These are phyloP conservation scores for Suillus subalutaceus DNA, from an alignment of 768 basidiomycete species.

Conservation along the genomic window DNA sequence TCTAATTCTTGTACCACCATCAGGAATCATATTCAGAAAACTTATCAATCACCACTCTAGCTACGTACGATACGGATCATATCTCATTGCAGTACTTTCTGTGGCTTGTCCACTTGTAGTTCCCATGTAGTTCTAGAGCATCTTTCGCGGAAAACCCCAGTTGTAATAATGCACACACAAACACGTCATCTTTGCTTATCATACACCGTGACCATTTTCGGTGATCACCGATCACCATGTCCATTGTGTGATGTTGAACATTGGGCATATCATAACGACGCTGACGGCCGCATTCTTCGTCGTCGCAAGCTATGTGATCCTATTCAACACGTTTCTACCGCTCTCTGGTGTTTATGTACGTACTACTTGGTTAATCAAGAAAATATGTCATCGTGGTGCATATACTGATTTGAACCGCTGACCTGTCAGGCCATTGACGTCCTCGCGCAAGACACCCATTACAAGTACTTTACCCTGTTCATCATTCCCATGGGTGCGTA, in stretches of 20 bases:
- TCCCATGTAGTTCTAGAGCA: conserved; percentile 28
- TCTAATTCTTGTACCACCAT: conserved; percentile 17
- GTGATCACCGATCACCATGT: conserved; percentile 17
- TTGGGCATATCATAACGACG: conserved; percentile 51
- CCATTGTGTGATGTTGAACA: conserved; percentile 33
- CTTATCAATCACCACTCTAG: conserved; percentile 16
- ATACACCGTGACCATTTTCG: conserved; percentile 10
- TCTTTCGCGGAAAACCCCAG: conserved; percentile 16
- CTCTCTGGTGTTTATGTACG: conserved; percentile 53
- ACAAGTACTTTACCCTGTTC: conserved; percentile 85
- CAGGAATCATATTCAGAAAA: conserved; percentile 17
- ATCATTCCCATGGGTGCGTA: conserved; percentile 82
- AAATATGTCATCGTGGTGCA: background rate
- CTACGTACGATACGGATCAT: conserved; percentile 21
- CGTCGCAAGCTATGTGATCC: conserved; percentile 60
- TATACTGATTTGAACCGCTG: conserved; percentile 13
- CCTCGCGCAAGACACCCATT: conserved; percentile 76
- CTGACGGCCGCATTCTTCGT: conserved; percentile 55
- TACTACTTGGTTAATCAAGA: conserved; percentile 13
- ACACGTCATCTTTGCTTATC: background rate
- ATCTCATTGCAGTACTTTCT: conserved; percentile 12
- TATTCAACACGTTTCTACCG: conserved; percentile 69
- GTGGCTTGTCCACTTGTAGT: conserved; percentile 25
- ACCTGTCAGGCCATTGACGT: conserved; percentile 60
- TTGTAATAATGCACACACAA: conserved; percentile 14